These are phyloP conservation scores for Neurospora tetraspora DNA, from an alignment of 495 filamentous ascomycete species.

Conservation along the genomic window DNA sequence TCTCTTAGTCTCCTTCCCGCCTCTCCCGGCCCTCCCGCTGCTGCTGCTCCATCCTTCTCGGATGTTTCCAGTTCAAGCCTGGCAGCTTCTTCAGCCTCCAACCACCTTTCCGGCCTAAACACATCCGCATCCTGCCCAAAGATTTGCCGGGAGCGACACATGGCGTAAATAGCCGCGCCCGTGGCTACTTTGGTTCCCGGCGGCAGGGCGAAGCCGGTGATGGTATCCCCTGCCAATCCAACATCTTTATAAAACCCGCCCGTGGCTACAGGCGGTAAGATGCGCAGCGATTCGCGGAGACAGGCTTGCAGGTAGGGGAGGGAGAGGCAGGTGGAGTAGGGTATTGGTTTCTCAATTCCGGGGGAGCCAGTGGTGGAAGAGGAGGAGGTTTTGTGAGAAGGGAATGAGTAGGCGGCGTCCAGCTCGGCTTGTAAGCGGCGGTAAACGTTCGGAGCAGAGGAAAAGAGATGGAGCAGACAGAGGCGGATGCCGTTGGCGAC, in stretches of 20 bases:
- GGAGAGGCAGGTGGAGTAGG: slow-evolving; percentile 22
- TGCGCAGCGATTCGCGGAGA: slow-evolving; percentile 36
- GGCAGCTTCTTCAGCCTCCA: slow-evolving; percentile 25
- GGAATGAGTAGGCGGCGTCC: slow-evolving; percentile 21
- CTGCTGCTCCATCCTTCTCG: background rate
- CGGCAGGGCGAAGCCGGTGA: slow-evolving; percentile 18
- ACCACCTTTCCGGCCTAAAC: slow-evolving; percentile 31
- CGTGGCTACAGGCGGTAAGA: slow-evolving; percentile 30
- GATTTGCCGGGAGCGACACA: background rate
- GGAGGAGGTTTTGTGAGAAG: slow-evolving; percentile 14
- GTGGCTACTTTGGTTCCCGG: slow-evolving; percentile 19
- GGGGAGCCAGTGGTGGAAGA: slow-evolving; percentile 7
- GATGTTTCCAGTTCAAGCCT: background rate
- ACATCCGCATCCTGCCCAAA: slow-evolving; percentile 21
- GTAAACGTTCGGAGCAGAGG: slow-evolving; percentile 28
- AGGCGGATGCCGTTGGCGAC: slow-evolving; percentile 47
- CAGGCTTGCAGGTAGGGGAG: slow-evolving; percentile 38
- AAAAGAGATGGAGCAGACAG: slow-evolving; percentile 43
- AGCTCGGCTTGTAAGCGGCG: slow-evolving; percentile 48
- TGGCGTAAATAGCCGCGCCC: slow-evolving; percentile 6
- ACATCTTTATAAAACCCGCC: slow-evolving; percentile 35
- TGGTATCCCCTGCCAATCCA: slow-evolving; percentile 14
- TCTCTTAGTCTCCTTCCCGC: slow-evolving; percentile 10
- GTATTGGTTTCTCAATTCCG: too few species aligned
- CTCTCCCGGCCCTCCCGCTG: background rate